phyloP scores from a whole-genome alignment of 306 rosid genomes.

The Corylus americana region DNA sequence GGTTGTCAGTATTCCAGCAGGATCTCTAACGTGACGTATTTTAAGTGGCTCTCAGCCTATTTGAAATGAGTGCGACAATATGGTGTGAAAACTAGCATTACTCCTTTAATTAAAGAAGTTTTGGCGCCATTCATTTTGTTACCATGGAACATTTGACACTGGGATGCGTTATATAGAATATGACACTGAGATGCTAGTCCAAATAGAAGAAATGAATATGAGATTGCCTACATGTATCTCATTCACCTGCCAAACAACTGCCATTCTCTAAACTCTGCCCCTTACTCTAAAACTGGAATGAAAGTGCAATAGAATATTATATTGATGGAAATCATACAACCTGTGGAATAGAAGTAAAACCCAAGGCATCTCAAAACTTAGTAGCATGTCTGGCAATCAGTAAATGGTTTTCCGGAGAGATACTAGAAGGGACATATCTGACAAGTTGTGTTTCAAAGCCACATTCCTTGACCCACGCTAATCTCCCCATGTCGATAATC shows the following conservation, averaged over 20 bases:
- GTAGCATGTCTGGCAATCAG: constrained; percentile 51
- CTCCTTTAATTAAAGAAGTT: too few species aligned
- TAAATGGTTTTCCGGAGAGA: constrained; percentile 92
- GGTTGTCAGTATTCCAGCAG: too few species aligned
- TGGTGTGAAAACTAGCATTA: too few species aligned
- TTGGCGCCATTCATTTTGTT: too few species aligned
- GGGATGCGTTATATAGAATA: too few species aligned
- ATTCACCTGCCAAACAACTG: background rate
- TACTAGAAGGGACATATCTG: constrained; percentile 67
- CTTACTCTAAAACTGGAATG: background rate
- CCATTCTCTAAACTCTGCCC: background rate
- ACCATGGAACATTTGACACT: too few species aligned
- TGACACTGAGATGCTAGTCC: too few species aligned
- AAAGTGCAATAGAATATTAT: background rate
- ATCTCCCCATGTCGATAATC: constrained; percentile 86
- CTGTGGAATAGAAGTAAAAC: background rate
- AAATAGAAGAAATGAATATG: too few species aligned
- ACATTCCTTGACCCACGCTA: constrained; percentile 70
- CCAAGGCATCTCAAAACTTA: constrained; percentile 5
- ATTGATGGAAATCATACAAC: background rate
- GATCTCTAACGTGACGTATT: too few species aligned
- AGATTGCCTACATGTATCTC: too few species aligned
- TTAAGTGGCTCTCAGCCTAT: too few species aligned
- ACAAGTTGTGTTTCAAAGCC: constrained; percentile 72
- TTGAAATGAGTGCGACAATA: too few species aligned